Base-by-base conservation (phyloP, 2,329 filamentous ascomycete species). In the Aureobasidium sp. region DNA sequence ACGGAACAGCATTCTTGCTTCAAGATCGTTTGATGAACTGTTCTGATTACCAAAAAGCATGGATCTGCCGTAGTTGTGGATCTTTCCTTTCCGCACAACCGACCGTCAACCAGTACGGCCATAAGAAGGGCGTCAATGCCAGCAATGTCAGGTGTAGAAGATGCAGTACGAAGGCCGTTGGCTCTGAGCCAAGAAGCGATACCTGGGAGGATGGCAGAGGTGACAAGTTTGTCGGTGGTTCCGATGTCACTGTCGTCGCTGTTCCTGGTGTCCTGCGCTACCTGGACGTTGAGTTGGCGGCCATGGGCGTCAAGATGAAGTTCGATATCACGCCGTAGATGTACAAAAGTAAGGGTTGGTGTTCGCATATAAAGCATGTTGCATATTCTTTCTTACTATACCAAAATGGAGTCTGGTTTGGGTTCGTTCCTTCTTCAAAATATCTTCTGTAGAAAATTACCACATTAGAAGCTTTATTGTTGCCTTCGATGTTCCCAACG, bases 21-120 rank as follows among this genome's bases (percentile, higher is more conserved):
- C 94, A 99, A 73, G 94, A 99, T 75, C 88, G 94, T 63, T 80
- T 99, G 63, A 87, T 99, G 80, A 97, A 99, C 79, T 99, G 94
- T 77, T 96, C 90, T 57, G 94, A 99, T 75, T 95, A 96, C 74
- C 86, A 88, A 32, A 87, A 88, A 65, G 87, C 91, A 0, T 96
- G 92, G 86, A 86, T 97, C 66, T 99, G 94, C 75, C 87, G 90
- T 61, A 79, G 79, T 37, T 99, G 94, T 73, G 94, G 94, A 55
- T 92, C 88, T 8, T 99, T 99, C 81, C 76, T 97, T 65, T 91
- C 89, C 0, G 90, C 90, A 11, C 90, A 95, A 73, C 89, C 90
- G 1, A 90, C 87, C 0, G 87, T 91, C 29, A 72, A 68, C 61
- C 74, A 75, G 55, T 77, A 74, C 62, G 67, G 66, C 7, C 57